Conservation (phyloP, 352 stramenopile genomes). For the Aphanomyces astaci region DNA sequence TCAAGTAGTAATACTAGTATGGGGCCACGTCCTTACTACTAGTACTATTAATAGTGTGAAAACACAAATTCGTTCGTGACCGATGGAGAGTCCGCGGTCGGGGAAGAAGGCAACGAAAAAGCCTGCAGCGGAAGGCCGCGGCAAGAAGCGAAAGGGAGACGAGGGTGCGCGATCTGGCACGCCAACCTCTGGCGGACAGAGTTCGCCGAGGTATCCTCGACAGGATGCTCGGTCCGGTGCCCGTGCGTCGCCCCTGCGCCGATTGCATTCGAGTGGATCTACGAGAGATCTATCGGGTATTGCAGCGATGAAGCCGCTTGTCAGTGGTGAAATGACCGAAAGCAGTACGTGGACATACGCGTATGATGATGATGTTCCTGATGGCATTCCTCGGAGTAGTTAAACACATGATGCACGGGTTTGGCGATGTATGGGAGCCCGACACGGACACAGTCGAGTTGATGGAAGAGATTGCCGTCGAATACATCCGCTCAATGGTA, state of each 20-base stretch:
- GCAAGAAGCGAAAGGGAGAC: conserved; percentile 4
- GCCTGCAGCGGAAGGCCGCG: neutral
- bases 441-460: conserved; percentile 65
- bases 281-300: neutral
- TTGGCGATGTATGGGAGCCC: conserved; percentile 65
- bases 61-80: neutral
- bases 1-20: neutral
- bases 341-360: conserved; percentile 74
- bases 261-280: conserved; percentile 8
- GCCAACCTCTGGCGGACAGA: neutral
- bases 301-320: conserved; percentile 52
- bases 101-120: conserved; percentile 22
- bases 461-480: conserved; percentile 81
- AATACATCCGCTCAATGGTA: conserved; percentile 80
- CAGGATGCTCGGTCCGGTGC: conserved; percentile 3
- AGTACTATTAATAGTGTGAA: neutral
- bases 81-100: conserved; percentile 6
- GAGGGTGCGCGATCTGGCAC: neutral
- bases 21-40: neutral
- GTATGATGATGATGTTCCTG: neutral
- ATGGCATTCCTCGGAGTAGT: conserved; percentile 34
- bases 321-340: conserved; percentile 65
- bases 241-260: conserved; percentile 11
- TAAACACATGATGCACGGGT: conserved; percentile 87
- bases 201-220: neutral